Evolutionary conservation across 2,329 filamentous ascomycete genomes (phyloP).

Genomic region (Emydomyces testavorans): DNA sequence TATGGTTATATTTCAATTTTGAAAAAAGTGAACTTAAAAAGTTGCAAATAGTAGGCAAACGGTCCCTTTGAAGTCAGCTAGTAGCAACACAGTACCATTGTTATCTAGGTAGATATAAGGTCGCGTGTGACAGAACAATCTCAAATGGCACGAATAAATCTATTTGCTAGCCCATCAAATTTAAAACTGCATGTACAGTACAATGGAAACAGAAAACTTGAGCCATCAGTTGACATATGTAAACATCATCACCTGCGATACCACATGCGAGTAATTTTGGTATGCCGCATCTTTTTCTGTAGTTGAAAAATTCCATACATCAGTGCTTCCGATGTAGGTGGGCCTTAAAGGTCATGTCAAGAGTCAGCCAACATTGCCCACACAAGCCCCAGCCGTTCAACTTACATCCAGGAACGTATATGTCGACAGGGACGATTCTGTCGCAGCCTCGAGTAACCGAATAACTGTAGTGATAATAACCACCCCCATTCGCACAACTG

Average conservation of each 20-base stretch:
- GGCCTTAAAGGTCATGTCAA: slow-evolving; percentile 27
- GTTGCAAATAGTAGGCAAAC: too few species aligned
- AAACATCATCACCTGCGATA: slow-evolving; percentile 37
- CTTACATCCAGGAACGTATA: slow-evolving; percentile 72
- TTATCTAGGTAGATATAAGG: too few species aligned
- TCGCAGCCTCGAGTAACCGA: slow-evolving; percentile 66
- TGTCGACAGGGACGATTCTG: slow-evolving; percentile 69
- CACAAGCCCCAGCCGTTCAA: slow-evolving; percentile 23
- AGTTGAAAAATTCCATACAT: slow-evolving; percentile 64
- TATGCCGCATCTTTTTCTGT: slow-evolving; percentile 63
- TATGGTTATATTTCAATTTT: too few species aligned
- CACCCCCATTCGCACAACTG: slow-evolving; percentile 72
- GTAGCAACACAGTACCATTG: too few species aligned
- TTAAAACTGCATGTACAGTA: not conserved
- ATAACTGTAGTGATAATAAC: slow-evolving; percentile 84
- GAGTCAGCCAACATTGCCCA: slow-evolving; percentile 32
- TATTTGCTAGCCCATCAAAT: not conserved
- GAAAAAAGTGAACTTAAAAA: too few species aligned
- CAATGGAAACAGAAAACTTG: not conserved
- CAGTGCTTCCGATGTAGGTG: slow-evolving; percentile 44
- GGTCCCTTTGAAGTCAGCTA: too few species aligned
- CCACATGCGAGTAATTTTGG: slow-evolving; percentile 47
- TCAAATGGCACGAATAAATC: too few species aligned
- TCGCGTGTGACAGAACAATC: too few species aligned
- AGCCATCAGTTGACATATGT: not conserved